Base-by-base conservation (phyloP, 1,284 basidiomycete genomes). In the Hortiboletus rubellus region DNA sequence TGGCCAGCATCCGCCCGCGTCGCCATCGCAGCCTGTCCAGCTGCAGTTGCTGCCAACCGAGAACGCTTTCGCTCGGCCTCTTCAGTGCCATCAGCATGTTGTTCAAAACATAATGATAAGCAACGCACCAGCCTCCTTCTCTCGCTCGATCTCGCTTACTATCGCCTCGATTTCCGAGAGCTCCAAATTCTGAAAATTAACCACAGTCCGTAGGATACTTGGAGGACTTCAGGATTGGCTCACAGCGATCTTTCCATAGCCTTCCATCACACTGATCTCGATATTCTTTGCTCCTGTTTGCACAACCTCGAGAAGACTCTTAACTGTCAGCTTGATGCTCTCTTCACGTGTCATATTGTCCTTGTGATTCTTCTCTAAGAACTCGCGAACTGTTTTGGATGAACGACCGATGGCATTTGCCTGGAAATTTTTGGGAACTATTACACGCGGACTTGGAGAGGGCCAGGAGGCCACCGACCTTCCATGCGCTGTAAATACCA, bases 241-340 rank as follows among this genome's bases (percentile, higher is more conserved):
- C 66, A 96, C 94, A 52, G 92, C 91, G 54, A 96, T 85, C 73
- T 94, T 91, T 58, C 92, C 92, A 71, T 93, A 96, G 58, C 87
- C 85, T 73, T 96, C 94, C 92, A 98, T 96, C 48, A 98, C 91
- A 63, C 91, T 95, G 64, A 98, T 93, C 73, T 98, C 95, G 63
- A 98, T 98, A 74, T 98, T 99, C 82, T 99, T 99, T 5, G 97
- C 97, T 27, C 97, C 97, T 2, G 97, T 98, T 77, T 99, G 97
- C 3, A 99, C 97, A 31, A 99, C 96, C 72, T 99, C 97, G 30
- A 99, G 80, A 68, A 99, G 77, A 71, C 91, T 94, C 81, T 98
- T 99, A 66, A 99, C 86, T 0, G 97, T 93, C 41, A 99, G 80
- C 74, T 98, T 98, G 77, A 99, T 92, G 49, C 91, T 87, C 58